Evolutionary conservation across 2,329 filamentous ascomycete genomes (phyloP), one percentile per base, ranked within the genome.

Genomic region (Pestalotiopsis fici): DNA sequence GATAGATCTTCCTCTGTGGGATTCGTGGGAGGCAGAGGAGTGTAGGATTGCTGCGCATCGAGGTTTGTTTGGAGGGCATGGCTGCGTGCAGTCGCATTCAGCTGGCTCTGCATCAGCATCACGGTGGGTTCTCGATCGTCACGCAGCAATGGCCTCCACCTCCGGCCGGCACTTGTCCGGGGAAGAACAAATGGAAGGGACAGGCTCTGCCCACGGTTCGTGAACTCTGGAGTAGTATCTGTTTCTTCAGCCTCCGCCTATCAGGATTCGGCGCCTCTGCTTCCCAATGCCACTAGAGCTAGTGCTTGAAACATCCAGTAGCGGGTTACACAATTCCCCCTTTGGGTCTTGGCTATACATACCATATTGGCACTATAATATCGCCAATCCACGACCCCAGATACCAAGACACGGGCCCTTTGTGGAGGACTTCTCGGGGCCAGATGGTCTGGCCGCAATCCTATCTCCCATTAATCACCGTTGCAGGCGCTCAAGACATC

Each of bases 341-440:
- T 64, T 63, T 55, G 61, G 61, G 27, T 54, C 61, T 64, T 64
- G 61, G 61, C 43, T 64, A 54, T 55, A 54, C 28, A 54, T 55
- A 54, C 28, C 21, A 50, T 50, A 23, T 50, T 50, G 18, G 43
- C 43, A 21, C 43, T 50, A 50, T 50, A 2, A n/a, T 15, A 47
- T 31, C 50, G 37, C 39, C 60, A 21, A 63, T 37, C 50, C 27
- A 18, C 43, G 18, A 64, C 61, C 61, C 61, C 61, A 56, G 47
- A 47, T 55, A 31, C 47, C 47, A 54, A 64, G 61, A 64, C 31
- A 35, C 61, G 37, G 37, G 35, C n/a, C 43, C 18, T 25, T n/a
- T 64, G 61, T 15, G 61, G 47, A 64, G 47, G 25, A n/a, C 61
- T 11, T 47, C 37, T 64, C 43, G 43, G n/a, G 47, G 43, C 61